Conservation (phyloP, 192 early-diverging fungal genomes). For the Cetraspora pellucida region DNA sequence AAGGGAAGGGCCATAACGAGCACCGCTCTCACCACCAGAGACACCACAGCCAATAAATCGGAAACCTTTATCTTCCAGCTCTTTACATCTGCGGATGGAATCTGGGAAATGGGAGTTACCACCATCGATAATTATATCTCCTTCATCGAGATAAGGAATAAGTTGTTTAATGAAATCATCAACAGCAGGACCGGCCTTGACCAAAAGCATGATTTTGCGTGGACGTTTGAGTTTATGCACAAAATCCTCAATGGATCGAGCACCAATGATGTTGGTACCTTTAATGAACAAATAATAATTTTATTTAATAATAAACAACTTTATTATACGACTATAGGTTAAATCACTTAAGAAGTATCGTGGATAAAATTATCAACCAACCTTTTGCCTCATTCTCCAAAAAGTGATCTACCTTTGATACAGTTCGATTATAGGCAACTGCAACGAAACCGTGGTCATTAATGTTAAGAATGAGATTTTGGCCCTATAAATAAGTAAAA, state of each 20-base stretch:
- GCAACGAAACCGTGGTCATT: constrained; percentile 95
- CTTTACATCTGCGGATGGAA: constrained; percentile 85
- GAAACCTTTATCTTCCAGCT: constrained; percentile 87
- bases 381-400: constrained; percentile 97
- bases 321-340: not conserved
- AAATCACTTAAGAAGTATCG: not conserved
- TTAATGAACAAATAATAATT: constrained; percentile 8
- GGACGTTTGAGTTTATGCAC: constrained; percentile 92
- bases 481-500: constrained; percentile 61
- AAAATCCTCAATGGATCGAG: constrained; percentile 92
- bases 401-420: constrained; percentile 92
- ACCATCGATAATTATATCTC: constrained; percentile 98
- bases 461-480: constrained; percentile 99
- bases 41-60: constrained; percentile 97
- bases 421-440: constrained; percentile 96
- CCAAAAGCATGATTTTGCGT: constrained; percentile 97
- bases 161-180: constrained; percentile 94
- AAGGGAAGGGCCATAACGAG: constrained; percentile 92
- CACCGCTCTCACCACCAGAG: constrained; percentile 99
- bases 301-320: not conserved
- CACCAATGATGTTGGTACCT: constrained; percentile 93
- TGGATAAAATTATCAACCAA: constrained; percentile 24
- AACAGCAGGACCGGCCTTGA: constrained; percentile 94
- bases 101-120: constrained; percentile 99
- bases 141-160: constrained; percentile 83